phyloP scores from a whole-genome alignment of 768 basidiomycete species.

The Panellus pusillus region DNA sequence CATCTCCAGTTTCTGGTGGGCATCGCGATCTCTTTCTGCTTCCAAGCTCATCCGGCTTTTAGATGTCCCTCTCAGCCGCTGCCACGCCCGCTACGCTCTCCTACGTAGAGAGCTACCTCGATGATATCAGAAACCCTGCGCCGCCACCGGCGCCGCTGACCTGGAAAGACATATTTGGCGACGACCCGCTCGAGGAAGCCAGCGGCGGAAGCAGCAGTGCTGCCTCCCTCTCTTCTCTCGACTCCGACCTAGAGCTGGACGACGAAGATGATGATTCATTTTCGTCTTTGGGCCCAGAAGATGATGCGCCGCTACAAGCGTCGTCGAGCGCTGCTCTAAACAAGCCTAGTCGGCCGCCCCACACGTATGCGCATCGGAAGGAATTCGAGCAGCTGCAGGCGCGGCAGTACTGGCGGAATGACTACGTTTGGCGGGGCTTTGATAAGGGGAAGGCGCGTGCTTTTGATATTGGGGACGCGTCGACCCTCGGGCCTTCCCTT shows the following conservation, averaged over 20 bases:
- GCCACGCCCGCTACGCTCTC: slow-evolving; percentile 49
- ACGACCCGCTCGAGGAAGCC: slow-evolving; percentile 78
- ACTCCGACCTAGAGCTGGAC: slow-evolving; percentile 52
- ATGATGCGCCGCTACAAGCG: slow-evolving; percentile 4
- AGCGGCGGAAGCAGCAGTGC: slow-evolving; percentile 47
- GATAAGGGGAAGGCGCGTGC: slow-evolving; percentile 35
- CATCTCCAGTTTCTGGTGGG: slow-evolving; percentile 74
- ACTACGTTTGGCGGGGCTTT: slow-evolving; percentile 51
- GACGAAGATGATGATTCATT: slow-evolving; percentile 34
- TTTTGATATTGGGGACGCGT: slow-evolving; percentile 70
- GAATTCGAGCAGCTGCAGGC: slow-evolving; percentile 62
- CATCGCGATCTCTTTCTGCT: not conserved
- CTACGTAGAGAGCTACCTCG: slow-evolving; percentile 55
- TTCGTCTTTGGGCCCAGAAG: slow-evolving; percentile 28
- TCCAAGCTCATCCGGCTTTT: not conserved
- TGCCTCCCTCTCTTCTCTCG: slow-evolving; percentile 66
- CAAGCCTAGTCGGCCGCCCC: slow-evolving; percentile 25
- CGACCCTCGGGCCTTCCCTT: slow-evolving; percentile 61
- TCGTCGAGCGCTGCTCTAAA: slow-evolving; percentile 1
- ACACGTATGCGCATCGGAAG: slow-evolving; percentile 47
- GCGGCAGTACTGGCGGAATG: slow-evolving; percentile 73
- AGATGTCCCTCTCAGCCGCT: slow-evolving; percentile 60
- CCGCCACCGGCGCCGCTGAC: slow-evolving; percentile 47
- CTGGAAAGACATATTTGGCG: slow-evolving; percentile 78
- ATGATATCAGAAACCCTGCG: slow-evolving; percentile 46